Evolutionary conservation across 495 filamentous ascomycete genomes (phyloP), one percentile per base, ranked within the genome.

Genomic region (Thozetella sp.): DNA sequence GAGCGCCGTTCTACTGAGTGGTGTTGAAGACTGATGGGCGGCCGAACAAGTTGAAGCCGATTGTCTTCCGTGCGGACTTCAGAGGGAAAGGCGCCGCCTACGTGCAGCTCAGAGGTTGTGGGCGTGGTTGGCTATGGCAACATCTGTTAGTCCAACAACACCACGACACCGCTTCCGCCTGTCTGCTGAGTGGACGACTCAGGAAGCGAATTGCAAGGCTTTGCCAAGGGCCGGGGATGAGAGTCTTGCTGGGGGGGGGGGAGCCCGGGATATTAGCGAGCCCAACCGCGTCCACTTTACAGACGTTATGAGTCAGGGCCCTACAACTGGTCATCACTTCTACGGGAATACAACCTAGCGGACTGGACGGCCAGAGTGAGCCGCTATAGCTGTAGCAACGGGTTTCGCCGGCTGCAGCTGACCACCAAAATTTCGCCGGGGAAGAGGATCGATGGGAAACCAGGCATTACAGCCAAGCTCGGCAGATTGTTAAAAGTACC

Each of bases 121-220:
- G 72, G 72, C 24, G 66, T 75, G 52, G 57, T 75, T 23, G 72
- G 72, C 3, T 72, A 72, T 57, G 72, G 72, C 0, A 50, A 54
- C 51, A 68, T 75, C 10, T 68, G 71, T 74, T 22, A 54, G 71
- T 62, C 13, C 10, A 25, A 27, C 13, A 45, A 34, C 37, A 27
- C 22, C 12, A 13, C 6, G 20, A 58, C 20, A 71, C 66, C 15
- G 30, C 15, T 6, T 37, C 30, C 15, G 15, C 30, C 6, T 37
- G 15, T 37, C 6, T 6, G 30, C 30, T 37, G 15, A 37, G 15
- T 6, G 15, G 6, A 6, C 15, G 6, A 37, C 30, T 15, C 6
- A 15, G 72, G 9, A 68, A 71, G 20, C 62, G 62, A 54, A 71
- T 75, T 37, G 70, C 68, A 25, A 56, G 50, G 27, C 55, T 75